Percentiles rank a stretch among this genome's conserved stretches.
Conservation (phyloP, 768 basidiomycete species). For the Basidioascus undulatus region DNA sequence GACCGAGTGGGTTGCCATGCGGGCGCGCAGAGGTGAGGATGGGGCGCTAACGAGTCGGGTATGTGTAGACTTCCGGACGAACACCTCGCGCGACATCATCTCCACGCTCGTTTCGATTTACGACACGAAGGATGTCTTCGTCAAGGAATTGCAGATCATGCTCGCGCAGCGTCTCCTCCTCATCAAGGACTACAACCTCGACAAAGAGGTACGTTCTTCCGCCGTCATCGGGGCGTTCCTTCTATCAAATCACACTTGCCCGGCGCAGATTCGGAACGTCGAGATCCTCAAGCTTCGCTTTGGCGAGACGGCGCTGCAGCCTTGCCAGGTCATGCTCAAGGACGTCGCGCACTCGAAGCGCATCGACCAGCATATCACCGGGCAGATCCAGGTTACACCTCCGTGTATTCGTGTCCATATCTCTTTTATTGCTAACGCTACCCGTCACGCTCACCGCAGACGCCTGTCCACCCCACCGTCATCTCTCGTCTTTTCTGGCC, state of each 20-base stretch:
- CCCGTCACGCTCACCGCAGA: constrained; percentile 21
- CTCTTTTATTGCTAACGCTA: not conserved
- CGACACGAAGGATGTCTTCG: constrained; percentile 84
- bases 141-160: constrained; percentile 80
- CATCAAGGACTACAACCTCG: constrained; percentile 53
- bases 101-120: constrained; percentile 94
- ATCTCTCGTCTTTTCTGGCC: constrained; percentile 96
- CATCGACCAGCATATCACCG: constrained; percentile 52
- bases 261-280: constrained; percentile 52
- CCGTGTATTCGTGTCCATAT: not conserved
- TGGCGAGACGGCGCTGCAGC: constrained; percentile 73
- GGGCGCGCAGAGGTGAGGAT: not conserved
- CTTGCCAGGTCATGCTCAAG: constrained; percentile 93
- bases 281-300: constrained; percentile 90
- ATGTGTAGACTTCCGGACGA: constrained; percentile 61
- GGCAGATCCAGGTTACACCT: not conserved
- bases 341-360: constrained; percentile 89
- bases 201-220: constrained; percentile 30
- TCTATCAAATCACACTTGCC: not conserved
- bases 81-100: constrained; percentile 76
- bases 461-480: constrained; percentile 60
- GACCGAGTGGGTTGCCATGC: constrained; percentile 36
- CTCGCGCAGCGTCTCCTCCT: constrained; percentile 66
- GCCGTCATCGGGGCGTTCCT: not conserved
- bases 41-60: not conserved